Conservation (phyloP, 202 grass and related monocot genomes). For the Carex sylvatica region DNA sequence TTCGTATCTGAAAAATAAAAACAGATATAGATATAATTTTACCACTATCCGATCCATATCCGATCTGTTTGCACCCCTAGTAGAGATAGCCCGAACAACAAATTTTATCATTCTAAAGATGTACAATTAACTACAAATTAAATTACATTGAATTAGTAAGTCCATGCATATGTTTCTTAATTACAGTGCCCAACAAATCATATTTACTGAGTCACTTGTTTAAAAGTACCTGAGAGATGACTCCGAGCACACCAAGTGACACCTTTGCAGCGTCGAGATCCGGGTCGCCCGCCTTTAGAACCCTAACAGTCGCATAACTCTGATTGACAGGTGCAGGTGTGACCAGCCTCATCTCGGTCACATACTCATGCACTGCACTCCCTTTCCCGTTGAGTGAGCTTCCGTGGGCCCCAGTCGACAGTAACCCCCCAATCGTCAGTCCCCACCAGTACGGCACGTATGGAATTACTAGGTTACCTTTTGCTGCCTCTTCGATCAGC, state of each 20-base stretch:
- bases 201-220: background rate
- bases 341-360: slow-evolving; percentile 60
- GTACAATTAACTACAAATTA: background rate
- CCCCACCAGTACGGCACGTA: slow-evolving; percentile 74
- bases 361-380: slow-evolving; percentile 79
- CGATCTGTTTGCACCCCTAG: too few species aligned
- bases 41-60: too few species aligned
- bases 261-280: slow-evolving; percentile 69
- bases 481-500: slow-evolving; percentile 32
- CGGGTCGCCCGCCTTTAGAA: slow-evolving; percentile 31
- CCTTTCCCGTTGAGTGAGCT: slow-evolving; percentile 71
- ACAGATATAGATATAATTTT: too few species aligned
- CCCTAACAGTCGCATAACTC: slow-evolving; percentile 43
- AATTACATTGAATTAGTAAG: background rate
- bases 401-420: slow-evolving; percentile 64
- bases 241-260: slow-evolving; percentile 70
- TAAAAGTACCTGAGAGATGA: slow-evolving; percentile 62
- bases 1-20: too few species aligned
- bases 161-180: background rate
- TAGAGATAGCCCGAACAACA: too few species aligned
- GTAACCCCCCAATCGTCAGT: slow-evolving; percentile 63
- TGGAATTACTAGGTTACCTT: slow-evolving; percentile 48
- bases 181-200: background rate
- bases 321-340: slow-evolving; percentile 40
- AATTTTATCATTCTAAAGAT: too few species aligned